Percentiles rank a stretch among this genome's conserved stretches.
These are phyloP conservation scores for Psophocarpus tetragonolobus DNA, from an alignment of 306 rosid species.

Conservation along the genomic window DNA sequence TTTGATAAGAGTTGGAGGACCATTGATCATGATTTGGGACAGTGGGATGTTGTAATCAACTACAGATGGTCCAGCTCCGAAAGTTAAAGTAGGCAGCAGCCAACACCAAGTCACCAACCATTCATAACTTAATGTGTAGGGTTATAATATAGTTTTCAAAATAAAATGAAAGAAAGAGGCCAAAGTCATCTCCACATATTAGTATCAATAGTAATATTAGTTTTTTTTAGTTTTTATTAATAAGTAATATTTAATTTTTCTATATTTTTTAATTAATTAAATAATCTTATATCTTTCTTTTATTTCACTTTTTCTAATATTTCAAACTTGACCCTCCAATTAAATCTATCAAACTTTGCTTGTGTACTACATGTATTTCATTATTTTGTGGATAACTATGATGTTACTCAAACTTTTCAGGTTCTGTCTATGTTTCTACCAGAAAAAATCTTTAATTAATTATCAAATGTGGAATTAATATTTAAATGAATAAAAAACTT, in stretches of 20 bases:
- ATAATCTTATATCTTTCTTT: too few species aligned
- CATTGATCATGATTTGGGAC: slow-evolving; percentile 6
- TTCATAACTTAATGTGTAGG: neutral
- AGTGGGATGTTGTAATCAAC: slow-evolving; percentile 31
- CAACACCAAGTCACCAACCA: slow-evolving; percentile 13
- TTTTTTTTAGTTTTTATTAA: too few species aligned
- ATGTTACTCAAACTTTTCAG: neutral
- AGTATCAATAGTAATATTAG: too few species aligned
- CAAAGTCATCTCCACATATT: neutral
- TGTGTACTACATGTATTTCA: neutral
- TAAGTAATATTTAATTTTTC: too few species aligned
- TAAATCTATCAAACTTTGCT: slow-evolving; percentile 33
- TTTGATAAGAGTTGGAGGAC: slow-evolving; percentile 1
- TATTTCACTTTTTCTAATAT: neutral
- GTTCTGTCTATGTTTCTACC: neutral
- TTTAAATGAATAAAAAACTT: neutral
- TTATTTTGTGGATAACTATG: neutral
- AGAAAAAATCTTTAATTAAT: neutral
- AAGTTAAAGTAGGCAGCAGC: neutral
- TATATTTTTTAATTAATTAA: too few species aligned
- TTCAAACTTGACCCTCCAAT: slow-evolving; percentile 19
- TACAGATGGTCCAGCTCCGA: slow-evolving; percentile 19
- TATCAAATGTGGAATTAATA: neutral
- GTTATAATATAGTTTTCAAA: neutral
- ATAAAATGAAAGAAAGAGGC: neutral